A percentile compares a stretch with the other conserved stretches of the same genome.
Conservation (phyloP, 2,329 filamentous ascomycete species). For the Atkinsonella hypoxylon region DNA sequence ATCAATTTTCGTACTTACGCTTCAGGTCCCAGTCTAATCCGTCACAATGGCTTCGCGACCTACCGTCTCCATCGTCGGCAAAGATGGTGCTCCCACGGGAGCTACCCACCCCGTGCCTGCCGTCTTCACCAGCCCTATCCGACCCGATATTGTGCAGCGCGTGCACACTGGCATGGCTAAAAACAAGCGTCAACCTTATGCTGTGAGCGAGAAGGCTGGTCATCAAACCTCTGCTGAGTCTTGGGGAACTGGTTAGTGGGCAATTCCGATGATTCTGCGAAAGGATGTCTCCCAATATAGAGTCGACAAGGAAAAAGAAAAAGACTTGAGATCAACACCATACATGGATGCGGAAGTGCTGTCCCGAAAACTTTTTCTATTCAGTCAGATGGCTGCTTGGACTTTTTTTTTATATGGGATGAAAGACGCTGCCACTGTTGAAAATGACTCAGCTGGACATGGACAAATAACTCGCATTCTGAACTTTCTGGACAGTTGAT, state of each 20-base stretch:
- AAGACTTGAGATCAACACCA: no score
- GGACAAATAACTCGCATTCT: no score
- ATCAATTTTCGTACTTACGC: background rate
- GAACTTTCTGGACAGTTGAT: no score
- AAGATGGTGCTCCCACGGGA: slow-evolving; percentile 86
- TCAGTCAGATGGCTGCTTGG: background rate
- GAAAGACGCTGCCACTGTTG: background rate
- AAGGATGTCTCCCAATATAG: background rate
- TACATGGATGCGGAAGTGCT: background rate
- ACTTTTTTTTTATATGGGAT: background rate
- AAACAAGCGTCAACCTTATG: slow-evolving; percentile 99
- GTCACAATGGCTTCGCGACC: slow-evolving; percentile 85
- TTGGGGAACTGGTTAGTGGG: slow-evolving; percentile 89
- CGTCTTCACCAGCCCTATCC: slow-evolving; percentile 96
- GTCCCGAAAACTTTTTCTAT: background rate
- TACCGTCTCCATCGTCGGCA: slow-evolving; percentile 93
- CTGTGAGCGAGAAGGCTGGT: slow-evolving; percentile 99
- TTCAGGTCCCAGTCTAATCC: slow-evolving; percentile 17
- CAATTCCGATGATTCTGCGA: background rate
- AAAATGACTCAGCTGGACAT: no score
- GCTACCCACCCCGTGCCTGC: slow-evolving; percentile 85
- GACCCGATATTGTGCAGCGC: slow-evolving; percentile 97
- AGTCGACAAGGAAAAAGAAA: background rate
- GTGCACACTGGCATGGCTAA: slow-evolving; percentile 99
- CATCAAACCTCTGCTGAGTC: slow-evolving; percentile 99